phyloP scores from a whole-genome alignment of 1,284 basidiomycete genomes.

The Stygiomarasmius scandens region DNA sequence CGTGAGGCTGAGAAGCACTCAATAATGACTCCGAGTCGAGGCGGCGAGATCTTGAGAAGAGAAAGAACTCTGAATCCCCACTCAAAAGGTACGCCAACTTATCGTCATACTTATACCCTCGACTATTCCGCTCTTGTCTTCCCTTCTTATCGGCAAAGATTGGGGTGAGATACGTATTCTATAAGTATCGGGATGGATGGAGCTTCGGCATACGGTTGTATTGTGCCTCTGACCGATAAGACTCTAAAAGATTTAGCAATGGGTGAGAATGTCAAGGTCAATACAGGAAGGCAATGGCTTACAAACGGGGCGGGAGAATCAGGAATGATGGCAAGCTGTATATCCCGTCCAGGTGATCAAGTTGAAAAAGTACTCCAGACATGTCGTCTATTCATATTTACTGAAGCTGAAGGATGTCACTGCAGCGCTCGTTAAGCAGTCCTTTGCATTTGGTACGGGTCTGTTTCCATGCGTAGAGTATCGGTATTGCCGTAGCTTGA shows the following conservation, averaged over 20 bases:
- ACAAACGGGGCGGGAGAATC: not conserved
- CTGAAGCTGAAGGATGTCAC: too few relatives aligned
- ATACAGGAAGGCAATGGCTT: not conserved
- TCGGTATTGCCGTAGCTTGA: too few relatives aligned
- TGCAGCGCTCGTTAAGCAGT: too few relatives aligned
- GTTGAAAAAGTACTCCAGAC: too few relatives aligned
- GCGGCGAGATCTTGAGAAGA: not conserved
- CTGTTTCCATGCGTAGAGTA: too few relatives aligned
- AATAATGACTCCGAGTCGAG: not conserved
- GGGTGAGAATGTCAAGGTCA: not conserved
- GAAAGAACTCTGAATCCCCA: too few relatives aligned
- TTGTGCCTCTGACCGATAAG: not conserved
- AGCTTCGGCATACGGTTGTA: not conserved
- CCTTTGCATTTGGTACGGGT: too few relatives aligned
- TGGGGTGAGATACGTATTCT: not conserved
- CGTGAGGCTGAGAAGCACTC: not conserved
- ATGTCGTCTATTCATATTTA: too few relatives aligned
- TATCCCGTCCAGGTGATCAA: too few relatives aligned
- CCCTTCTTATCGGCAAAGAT: not conserved
- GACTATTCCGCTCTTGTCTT: not conserved
- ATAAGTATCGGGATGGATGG: not conserved
- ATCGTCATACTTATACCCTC: not conserved
- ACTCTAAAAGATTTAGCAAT: not conserved
- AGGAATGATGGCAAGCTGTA: too few relatives aligned
- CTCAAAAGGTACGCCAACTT: too few relatives aligned